A percentile compares a stretch with the other conserved stretches of the same genome.
Conservation (phyloP, 305 asterid genomes). For the Ajuga reptans region DNA sequence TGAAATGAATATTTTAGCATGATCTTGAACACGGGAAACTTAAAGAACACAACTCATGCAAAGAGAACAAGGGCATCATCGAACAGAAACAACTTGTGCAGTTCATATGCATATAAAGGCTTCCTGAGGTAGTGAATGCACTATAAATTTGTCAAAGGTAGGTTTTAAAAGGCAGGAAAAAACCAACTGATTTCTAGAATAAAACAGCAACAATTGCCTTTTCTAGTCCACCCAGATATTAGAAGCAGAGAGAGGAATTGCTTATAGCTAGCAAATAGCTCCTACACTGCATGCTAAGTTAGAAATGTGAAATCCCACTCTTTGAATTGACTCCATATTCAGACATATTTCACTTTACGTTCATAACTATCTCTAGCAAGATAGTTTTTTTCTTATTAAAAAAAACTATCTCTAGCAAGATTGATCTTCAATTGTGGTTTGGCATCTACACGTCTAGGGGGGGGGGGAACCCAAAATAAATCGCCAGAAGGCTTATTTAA, state of each 20-base stretch:
- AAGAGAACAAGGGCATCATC: background rate
- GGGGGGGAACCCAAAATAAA: background rate
- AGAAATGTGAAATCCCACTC: background rate
- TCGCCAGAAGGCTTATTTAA: background rate
- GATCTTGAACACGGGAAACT: background rate
- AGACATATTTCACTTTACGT: background rate
- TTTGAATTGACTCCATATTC: background rate
- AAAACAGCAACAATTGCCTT: background rate
- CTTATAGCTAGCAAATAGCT: constrained; percentile 13
- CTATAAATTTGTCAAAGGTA: background rate
- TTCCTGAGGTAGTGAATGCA: background rate
- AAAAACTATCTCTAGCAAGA: background rate
- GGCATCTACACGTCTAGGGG: background rate
- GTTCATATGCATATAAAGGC: background rate
- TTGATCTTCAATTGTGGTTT: background rate
- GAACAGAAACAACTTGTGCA: constrained; percentile 8
- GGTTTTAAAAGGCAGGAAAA: background rate
- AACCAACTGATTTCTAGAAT: background rate
- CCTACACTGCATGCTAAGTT: background rate
- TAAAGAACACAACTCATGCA: background rate
- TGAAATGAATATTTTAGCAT: background rate
- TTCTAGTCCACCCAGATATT: background rate
- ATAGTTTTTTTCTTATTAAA: no score
- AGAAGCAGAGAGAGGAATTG: background rate
- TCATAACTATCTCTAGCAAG: background rate